These are phyloP conservation scores for Debaryomycetaceae sp. DNA, from an alignment of 1,139 yeast species.

Conservation along the genomic window DNA sequence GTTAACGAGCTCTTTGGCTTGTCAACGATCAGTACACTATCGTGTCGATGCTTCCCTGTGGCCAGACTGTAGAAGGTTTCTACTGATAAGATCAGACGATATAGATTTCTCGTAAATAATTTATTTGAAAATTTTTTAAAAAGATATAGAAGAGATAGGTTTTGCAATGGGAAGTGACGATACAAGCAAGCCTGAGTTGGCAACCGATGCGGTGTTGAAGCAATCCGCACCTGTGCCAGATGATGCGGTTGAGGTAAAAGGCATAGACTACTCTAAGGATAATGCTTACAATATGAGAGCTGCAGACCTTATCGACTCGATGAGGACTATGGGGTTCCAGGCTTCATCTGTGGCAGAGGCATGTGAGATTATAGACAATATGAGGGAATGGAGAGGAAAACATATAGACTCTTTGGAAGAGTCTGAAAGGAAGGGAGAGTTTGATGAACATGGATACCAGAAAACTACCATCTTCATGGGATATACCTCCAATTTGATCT, in stretches of 20 bases:
- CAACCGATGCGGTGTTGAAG: constrained; percentile 86
- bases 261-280: constrained; percentile 82
- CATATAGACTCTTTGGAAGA: constrained; percentile 63
- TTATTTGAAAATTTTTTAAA: constrained; percentile 1
- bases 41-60: too few relatives aligned
- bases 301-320: constrained; percentile 68
- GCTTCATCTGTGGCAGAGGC: constrained; percentile 84
- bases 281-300: constrained; percentile 72
- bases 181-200: constrained; percentile 51
- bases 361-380: constrained; percentile 84
- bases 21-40: too few relatives aligned
- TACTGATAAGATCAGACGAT: neutral
- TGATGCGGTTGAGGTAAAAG: constrained; percentile 71
- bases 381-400: constrained; percentile 91
- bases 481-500: constrained; percentile 92
- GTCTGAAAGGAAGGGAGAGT: constrained; percentile 68
- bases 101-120: neutral
- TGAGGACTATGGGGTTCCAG: constrained; percentile 98
- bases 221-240: constrained; percentile 85
- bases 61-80: neutral
- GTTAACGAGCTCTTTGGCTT: too few relatives aligned
- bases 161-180: neutral
- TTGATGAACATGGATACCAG: constrained; percentile 78
- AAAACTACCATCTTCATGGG: constrained; percentile 92
- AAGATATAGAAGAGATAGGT: constrained; percentile 9